A percentile compares a stretch with the other conserved stretches of the same genome.
phyloP scores from a whole-genome alignment of 805 yeast species.

The Candida sanyiensis region DNA sequence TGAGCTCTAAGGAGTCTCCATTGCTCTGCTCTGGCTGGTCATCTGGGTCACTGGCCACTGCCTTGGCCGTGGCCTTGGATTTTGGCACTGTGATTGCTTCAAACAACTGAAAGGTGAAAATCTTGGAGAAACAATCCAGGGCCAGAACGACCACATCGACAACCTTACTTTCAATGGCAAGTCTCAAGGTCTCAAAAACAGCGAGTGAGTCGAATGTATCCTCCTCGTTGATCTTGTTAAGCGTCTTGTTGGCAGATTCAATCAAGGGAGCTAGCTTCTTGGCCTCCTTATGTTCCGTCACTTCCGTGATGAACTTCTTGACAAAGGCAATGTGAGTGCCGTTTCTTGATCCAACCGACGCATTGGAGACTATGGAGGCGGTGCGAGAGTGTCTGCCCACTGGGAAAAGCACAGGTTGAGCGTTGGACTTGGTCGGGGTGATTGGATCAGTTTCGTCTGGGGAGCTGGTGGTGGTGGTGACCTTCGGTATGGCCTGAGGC shows the following conservation, averaged over 20 bases:
- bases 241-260: slow-evolving; percentile 29
- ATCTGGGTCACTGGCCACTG: slow-evolving; percentile 16
- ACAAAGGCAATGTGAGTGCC: slow-evolving; percentile 37
- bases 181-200: slow-evolving; percentile 75
- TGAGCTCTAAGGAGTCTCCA: slow-evolving; percentile 47
- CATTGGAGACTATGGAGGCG: slow-evolving; percentile 16
- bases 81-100: slow-evolving; percentile 49
- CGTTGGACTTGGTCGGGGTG: slow-evolving; percentile 20
- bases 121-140: slow-evolving; percentile 79
- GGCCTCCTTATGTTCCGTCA: slow-evolving; percentile 56
- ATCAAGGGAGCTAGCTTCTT: slow-evolving; percentile 37
- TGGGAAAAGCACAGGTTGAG: slow-evolving; percentile 8
- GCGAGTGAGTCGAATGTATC: slow-evolving; percentile 39
- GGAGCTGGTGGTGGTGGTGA: slow-evolving; percentile 2
- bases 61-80: slow-evolving; percentile 31
- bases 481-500: slow-evolving; percentile 5
- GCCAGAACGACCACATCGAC: slow-evolving; percentile 66
- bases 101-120: slow-evolving; percentile 80
- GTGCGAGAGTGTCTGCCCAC: slow-evolving; percentile 19
- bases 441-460: not conserved
- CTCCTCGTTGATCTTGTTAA: slow-evolving; percentile 22
- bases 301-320: slow-evolving; percentile 52
- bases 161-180: slow-evolving; percentile 64
- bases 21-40: slow-evolving; percentile 8
- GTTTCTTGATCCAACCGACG: slow-evolving; percentile 22